These are phyloP conservation scores for Cyberlindnera veronae DNA, from an alignment of 805 yeast genomes.

Conservation along the genomic window DNA sequence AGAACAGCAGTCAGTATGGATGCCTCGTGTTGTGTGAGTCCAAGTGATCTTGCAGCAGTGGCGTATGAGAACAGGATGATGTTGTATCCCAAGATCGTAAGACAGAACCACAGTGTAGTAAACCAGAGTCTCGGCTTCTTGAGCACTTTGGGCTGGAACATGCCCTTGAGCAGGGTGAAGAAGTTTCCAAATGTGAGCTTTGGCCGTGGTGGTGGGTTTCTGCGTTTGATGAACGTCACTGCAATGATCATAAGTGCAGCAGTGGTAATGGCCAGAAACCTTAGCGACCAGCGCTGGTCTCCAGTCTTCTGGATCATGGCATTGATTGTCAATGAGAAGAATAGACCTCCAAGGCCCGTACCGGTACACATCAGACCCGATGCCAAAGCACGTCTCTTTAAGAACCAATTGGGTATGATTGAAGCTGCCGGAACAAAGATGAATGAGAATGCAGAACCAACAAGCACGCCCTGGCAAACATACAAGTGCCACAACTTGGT, in stretches of 20 bases:
- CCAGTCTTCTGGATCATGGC: constrained; percentile 41
- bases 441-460: constrained; percentile 49
- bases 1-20: constrained; percentile 43
- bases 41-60: constrained; percentile 45
- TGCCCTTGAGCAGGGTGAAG: constrained; percentile 24
- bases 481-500: constrained; percentile 61
- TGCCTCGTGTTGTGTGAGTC: constrained; percentile 42
- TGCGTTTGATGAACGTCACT: constrained; percentile 33
- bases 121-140: constrained; percentile 30
- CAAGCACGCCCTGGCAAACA: constrained; percentile 63
- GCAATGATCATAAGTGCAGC: constrained; percentile 37
- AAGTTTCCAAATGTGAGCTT: constrained; percentile 9
- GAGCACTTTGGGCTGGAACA: constrained; percentile 34
- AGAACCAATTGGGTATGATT: constrained; percentile 68
- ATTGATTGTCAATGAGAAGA: constrained; percentile 40
- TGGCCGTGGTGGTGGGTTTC: constrained; percentile 23
- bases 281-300: constrained; percentile 44
- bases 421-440: constrained; percentile 57
- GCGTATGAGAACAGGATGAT: constrained; percentile 44
- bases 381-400: constrained; percentile 55
- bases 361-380: constrained; percentile 47
- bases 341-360: constrained; percentile 52
- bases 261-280: constrained; percentile 42
- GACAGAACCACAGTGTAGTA: constrained; percentile 35
- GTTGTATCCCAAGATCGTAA: constrained; percentile 39